Base-by-base conservation (phyloP, 164 flowering plant species). In the Vitis amurensis region DNA sequence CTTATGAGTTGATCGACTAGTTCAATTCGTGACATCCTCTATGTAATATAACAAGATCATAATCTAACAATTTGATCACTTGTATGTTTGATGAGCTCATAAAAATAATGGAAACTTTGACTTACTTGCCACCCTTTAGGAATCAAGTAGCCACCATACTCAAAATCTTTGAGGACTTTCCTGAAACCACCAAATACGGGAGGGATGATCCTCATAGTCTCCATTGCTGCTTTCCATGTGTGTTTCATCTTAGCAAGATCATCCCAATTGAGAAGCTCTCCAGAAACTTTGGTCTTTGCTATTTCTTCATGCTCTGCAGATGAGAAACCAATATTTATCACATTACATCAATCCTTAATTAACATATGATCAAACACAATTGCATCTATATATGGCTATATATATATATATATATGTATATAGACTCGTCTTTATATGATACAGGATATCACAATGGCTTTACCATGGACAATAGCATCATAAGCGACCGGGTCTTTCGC, bases 181-280 rank as follows among this genome's bases (percentile, higher is more conserved):
- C 77, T 69, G 52, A 73, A 73, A 63, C 51, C 63, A 4, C 82
- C 82, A 63, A 73, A 70, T 5, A 76, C 62, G 4, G 79, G 82
- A 58, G 82, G 79, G 8, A 70, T 37, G 27, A 79, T 15, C 62
- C 82, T 76, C 79, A 79, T 56, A 50, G 59, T 10, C 53, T 78
- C 77, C 48, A 61, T 66, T 2, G 81, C 79, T 3, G 70, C 82
- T 63, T 51, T 57, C 82, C 82, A 78, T 59, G 82, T 73, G 71
- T 76, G 76, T 47, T 61, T 79, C 82, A 79, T 79, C 70, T 62
- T 76, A 23, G 63, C 64, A 7, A 79, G 47, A 0, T 79, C 82
- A 5, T 8, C 55, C 79, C 77, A 79, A 23, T 55, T 63, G 1
- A 79, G 74, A 1, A 48, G 58, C 12, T 55, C 74, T 59, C 13